Evolutionary conservation across 129 eudicot species (phyloP), one percentile per base, ranked within the genome.

Genomic region (Silybum marianum): DNA sequence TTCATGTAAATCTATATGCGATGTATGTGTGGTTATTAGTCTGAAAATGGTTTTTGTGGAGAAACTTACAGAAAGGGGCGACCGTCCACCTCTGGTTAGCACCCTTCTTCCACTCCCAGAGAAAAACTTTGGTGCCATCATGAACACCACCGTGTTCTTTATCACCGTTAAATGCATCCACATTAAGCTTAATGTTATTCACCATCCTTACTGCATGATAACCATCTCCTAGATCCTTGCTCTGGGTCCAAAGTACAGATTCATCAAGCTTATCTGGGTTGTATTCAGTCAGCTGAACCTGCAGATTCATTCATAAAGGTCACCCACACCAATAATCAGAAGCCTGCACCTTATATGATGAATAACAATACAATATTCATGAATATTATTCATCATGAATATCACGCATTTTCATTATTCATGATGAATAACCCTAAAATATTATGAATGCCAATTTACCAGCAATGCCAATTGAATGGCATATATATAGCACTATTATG

Each of bases 51-150:
- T 39, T 39, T 30, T 71, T 78, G 73, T 79, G 12, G 24, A 26
- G 75, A 73, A 71, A 88, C 98, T 90, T 89, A 94, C 98, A 86
- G 82, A 87, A 85, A 77, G 84, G 90, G 32, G 68, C 78, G 21
- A 87, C 90, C 77, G 89, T 92, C 98, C 98, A 94, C 44, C 92
- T 88, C 78, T 94, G 98, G 83, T 92, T 94, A 3, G 90, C 96
- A 16, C 93, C 97, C 79, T 92, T 90, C 28, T 83, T 81, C 93
- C 94, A 92, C 72, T 88, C 90, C 89, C 89, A 90, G 48, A 90
- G 84, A 40, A 82, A 88, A 69, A 94, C 44, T 11, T 54, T 84
- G 42, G 96, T 87, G 72, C 98, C 98, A 72, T 94, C 92, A 62
- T 69, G 93, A 18, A 94, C 94, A 11, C 98, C 97, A 2, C 95